Evolutionary conservation across 73 alveolate species (phyloP).

Genomic region (Paramecium sonneborni): DNA sequence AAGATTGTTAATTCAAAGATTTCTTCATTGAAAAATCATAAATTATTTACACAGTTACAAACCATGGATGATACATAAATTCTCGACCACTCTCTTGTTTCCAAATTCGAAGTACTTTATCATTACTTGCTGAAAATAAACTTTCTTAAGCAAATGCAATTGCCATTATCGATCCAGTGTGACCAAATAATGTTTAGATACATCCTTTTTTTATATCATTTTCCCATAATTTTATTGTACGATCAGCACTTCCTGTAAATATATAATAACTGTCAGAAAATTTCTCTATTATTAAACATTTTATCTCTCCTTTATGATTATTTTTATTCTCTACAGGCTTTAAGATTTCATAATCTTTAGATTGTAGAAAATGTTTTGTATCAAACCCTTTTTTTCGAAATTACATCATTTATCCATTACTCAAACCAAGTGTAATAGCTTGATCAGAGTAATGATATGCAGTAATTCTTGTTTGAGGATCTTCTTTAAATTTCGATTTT

Average conservation of each 20-base stretch:
- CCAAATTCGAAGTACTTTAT: conserved; percentile 86
- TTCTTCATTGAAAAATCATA: conserved; percentile 83
- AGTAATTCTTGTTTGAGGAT: not conserved
- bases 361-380: not conserved
- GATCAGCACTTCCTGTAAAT: not conserved
- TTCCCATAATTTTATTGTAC: conserved; percentile 45
- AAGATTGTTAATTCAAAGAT: conserved; percentile 73
- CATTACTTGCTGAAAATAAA: conserved; percentile 82
- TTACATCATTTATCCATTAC: not conserved
- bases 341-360: not conserved
- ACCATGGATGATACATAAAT: conserved; percentile 91
- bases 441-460: not conserved
- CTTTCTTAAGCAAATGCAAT: conserved; percentile 73
- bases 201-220: conserved; percentile 50
- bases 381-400: not conserved
- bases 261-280: not conserved
- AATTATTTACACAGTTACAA: conserved; percentile 77
- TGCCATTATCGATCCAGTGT: conserved; percentile 75
- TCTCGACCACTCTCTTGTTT: conserved; percentile 86
- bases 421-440: not conserved
- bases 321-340: not conserved
- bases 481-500: not conserved
- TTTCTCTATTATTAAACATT: not conserved
- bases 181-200: conserved; percentile 60
- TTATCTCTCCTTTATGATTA: not conserved